Percentiles rank a stretch among this genome's conserved stretches.
phyloP scores from a whole-genome alignment of 129 eudicot species.

The Ambrosia trifida region DNA sequence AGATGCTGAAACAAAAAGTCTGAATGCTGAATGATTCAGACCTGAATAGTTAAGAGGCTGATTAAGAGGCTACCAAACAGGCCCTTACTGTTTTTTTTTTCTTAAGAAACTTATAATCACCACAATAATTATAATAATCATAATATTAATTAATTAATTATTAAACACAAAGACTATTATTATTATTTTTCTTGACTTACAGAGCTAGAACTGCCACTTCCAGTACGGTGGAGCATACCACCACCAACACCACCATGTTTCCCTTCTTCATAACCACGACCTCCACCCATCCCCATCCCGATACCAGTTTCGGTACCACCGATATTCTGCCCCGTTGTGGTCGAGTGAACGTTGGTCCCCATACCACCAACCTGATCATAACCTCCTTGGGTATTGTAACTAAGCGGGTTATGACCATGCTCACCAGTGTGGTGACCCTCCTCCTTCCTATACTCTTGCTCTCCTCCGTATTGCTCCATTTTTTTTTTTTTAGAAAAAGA shows the following conservation, averaged over 20 bases:
- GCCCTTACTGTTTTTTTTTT: too few species aligned
- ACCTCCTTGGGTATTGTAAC: not conserved
- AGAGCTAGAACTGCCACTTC: constrained; percentile 62
- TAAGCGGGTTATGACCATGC: constrained; percentile 24
- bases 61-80: too few species aligned
- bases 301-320: constrained; percentile 18
- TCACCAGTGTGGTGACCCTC: constrained; percentile 24
- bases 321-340: constrained; percentile 9
- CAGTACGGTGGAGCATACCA: constrained; percentile 54
- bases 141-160: too few species aligned
- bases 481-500: not conserved
- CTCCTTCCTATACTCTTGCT: constrained; percentile 17
- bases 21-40: too few species aligned
- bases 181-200: constrained; percentile 29
- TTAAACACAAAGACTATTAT: too few species aligned
- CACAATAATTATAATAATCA: too few species aligned
- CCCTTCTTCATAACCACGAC: constrained; percentile 23
- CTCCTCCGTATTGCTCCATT: constrained; percentile 38
- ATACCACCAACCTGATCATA: constrained; percentile 14
- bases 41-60: too few species aligned
- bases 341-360: not conserved
- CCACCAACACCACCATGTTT: constrained; percentile 23
- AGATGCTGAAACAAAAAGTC: too few species aligned
- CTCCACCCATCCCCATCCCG: constrained; percentile 1
- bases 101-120: too few species aligned